These are phyloP conservation scores for Aspergillus neoniger DNA, from an alignment of 2,329 filamentous ascomycete species.

Conservation along the genomic window DNA sequence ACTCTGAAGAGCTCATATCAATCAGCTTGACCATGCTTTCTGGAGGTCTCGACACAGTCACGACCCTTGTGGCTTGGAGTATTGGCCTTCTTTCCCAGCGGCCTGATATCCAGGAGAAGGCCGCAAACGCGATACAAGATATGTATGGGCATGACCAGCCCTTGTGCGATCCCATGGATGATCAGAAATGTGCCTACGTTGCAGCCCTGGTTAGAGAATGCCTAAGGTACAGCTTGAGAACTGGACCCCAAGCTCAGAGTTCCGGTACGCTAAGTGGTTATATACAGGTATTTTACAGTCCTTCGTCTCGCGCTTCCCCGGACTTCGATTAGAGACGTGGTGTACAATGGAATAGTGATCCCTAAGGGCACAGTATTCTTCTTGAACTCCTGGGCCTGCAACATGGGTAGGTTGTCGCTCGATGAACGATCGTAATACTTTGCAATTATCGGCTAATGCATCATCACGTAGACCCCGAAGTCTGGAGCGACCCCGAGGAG, in stretches of 20 bases:
- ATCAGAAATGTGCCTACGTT: slow-evolving; percentile 65
- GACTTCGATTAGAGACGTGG: slow-evolving; percentile 61
- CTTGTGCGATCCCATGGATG: slow-evolving; percentile 62
- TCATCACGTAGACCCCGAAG: slow-evolving; percentile 47
- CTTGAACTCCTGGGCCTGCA: slow-evolving; percentile 68
- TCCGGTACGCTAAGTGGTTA: background rate
- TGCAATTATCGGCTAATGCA: background rate
- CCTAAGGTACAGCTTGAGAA: slow-evolving; percentile 46
- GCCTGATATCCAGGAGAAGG: slow-evolving; percentile 64
- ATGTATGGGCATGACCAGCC: slow-evolving; percentile 56
- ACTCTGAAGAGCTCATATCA: slow-evolving; percentile 63
- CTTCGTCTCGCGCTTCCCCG: slow-evolving; percentile 64
- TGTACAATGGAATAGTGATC: slow-evolving; percentile 59
- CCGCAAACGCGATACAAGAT: slow-evolving; percentile 57
- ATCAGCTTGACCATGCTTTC: slow-evolving; percentile 70
- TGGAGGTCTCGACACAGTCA: slow-evolving; percentile 67
- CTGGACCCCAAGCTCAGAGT: too few species aligned
- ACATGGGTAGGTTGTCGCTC: slow-evolving; percentile 57
- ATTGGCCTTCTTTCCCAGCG: slow-evolving; percentile 61
- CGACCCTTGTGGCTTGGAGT: slow-evolving; percentile 66
- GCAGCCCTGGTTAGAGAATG: slow-evolving; percentile 65
- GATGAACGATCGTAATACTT: background rate
- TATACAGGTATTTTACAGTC: slow-evolving; percentile 60
- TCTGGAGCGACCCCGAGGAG: slow-evolving; percentile 60
- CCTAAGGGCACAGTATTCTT: slow-evolving; percentile 66